Base-by-base conservation (phyloP, 2,329 filamentous ascomycete genomes). In the Neopestalotiopsis sp. region DNA sequence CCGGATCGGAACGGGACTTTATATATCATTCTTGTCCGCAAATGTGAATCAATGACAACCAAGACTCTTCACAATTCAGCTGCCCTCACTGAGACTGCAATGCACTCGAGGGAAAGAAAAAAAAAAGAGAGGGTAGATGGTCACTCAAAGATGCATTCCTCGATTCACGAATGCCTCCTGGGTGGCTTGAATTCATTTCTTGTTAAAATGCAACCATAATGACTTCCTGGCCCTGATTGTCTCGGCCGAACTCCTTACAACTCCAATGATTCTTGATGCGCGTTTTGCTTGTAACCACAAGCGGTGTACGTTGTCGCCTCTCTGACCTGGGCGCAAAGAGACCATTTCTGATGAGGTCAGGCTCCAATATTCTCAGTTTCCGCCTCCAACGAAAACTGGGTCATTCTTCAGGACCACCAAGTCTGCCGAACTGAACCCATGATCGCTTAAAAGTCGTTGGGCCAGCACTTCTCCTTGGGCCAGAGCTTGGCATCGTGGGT, bases 401-500 rank as follows among this genome's bases (percentile, higher is more conserved):
- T 10, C 34, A 38, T 38, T 10, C 34, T 38, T 9, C 34, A n/a
- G 14, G 4, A 52, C 45, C 45, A 24, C 6, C 14, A n/a, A 24
- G 45, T 24, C 14, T 20, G 17, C 45, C 45, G 1, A 52, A n/a
- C 3, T 14, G 45, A n/a, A 6, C 14, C 12, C 24, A 30, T 30
- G 57, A 3, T 32, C 20, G 12, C 28, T 56, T 63, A 56, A 70
- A 84, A 86, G 64, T 86, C 84, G 65, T 84, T 84, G 2, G 86
- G 86, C 83, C 84, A 88, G 80, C 86, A 88, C 81, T 88, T 88
- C 81, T 88, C 85, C 81, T 87, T 88, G 0, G 85, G 78, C 86
- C 86, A 88, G 4, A 77, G 69, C 70, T 83, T 83, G 32, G 81
- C 78, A 71, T 84, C 80, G 73, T 88, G 86, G 4, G 84, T 88